Evolutionary conservation across 305 asterid species (phyloP).

Genomic region (Caryopteris hybrid): DNA sequence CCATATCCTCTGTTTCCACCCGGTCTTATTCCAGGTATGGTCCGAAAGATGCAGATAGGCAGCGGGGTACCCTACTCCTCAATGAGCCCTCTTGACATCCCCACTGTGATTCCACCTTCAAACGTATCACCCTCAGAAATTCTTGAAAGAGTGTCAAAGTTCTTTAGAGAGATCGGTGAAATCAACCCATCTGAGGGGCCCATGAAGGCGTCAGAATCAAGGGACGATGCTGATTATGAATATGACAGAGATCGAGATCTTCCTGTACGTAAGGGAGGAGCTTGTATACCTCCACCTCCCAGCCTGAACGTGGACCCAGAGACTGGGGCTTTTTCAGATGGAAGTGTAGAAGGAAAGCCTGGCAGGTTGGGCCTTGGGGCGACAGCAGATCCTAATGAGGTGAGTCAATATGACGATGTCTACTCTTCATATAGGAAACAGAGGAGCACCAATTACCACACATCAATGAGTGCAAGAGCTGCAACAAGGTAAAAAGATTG

Average conservation of each 20-base stretch:
- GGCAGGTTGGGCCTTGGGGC: conserved; percentile 93
- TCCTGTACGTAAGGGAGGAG: conserved; percentile 78
- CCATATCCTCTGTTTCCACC: conserved; percentile 92
- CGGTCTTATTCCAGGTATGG: conserved; percentile 98
- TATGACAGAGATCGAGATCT: conserved; percentile 64
- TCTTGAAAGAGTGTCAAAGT: conserved; percentile 84
- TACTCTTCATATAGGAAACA: conserved; percentile 90
- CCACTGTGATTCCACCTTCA: conserved; percentile 82
- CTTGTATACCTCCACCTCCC: conserved; percentile 89
- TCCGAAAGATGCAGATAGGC: conserved; percentile 95
- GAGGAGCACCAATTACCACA: conserved; percentile 82
- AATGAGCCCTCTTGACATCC: conserved; percentile 93
- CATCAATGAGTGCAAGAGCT: conserved; percentile 82
- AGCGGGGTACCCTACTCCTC: conserved; percentile 98
- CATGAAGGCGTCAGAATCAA: conserved; percentile 50
- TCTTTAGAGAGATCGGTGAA: conserved; percentile 85
- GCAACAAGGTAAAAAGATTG: conserved; percentile 39
- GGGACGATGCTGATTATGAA: conserved; percentile 43
- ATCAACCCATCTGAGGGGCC: conserved; percentile 91
- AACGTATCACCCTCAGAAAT: conserved; percentile 64
- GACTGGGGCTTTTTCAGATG: conserved; percentile 57
- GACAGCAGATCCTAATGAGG: conserved; percentile 62
- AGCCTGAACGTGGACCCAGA: conserved; percentile 65
- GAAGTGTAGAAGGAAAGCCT: conserved; percentile 57
- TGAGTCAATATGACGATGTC: conserved; percentile 89